Base-by-base conservation (phyloP, 176 grass and related monocot species). In the Oryza glumipatula region DNA sequence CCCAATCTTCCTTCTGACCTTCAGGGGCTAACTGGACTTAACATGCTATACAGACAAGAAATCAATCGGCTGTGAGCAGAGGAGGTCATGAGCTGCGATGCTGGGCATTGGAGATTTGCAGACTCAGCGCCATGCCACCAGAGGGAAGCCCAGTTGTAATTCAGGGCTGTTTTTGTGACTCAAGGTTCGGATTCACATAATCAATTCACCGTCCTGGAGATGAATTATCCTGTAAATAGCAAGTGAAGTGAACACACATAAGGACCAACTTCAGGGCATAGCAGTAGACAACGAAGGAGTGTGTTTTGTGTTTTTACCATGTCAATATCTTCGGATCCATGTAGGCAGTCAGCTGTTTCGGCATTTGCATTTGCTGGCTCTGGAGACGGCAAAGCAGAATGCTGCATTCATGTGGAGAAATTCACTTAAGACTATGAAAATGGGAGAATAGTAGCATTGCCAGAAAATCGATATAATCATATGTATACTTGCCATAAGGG, bases 291-390 rank as follows among this genome's bases (percentile, higher is more conserved):
- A 65, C 23, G 16, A 28, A 5, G 38, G 36, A 38, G 23, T 32
- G 16, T 64, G 32, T 38, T 22, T 60, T 36, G 77, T 86, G 6
- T 65, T 43, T 60, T 36, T 82, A 89, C 88, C 88, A 82, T 89
- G 67, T 38, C 78, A 24, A 56, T 58, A 46, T 86, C 72, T 72
- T 82, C 15, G 17, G 54, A 66, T 45, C 77, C 83, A 72, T 65
- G 65, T 67, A 24, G 33, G 22, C 16, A 8, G 15, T 4, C 47
- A 0, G 32, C 0, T 68, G n/a, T 41, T 56, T 68, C 70, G 44
- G 61, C 21, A 87, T 68, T 68, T 10, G 7, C 22, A 22, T 64
- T 19, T 86, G 30, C 24, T 68, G 46, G 33, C 33, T 86, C 70
- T 3, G 7, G 47, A 35, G 46, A 82, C 77, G 77, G 43, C 77